These are phyloP conservation scores for Pseudognaphalium luteoalbum DNA, from an alignment of 129 eudicot genomes.

Conservation along the genomic window DNA sequence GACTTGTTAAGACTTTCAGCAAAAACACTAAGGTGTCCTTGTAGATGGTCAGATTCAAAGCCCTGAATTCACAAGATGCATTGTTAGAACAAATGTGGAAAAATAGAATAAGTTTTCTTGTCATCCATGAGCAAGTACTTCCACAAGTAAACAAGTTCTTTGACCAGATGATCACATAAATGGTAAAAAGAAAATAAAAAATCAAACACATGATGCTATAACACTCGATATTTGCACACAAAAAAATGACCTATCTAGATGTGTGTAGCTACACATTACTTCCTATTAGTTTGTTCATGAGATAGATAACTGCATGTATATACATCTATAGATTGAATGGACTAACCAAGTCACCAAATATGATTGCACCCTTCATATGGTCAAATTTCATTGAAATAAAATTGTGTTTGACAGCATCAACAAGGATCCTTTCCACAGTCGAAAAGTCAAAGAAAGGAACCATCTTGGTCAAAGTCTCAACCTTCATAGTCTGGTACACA, in stretches of 20 bases:
- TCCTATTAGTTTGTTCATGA: not conserved
- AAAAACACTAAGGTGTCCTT: constrained; percentile 51
- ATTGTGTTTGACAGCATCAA: constrained; percentile 65
- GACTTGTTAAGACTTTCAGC: constrained; percentile 60
- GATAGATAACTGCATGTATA: not conserved
- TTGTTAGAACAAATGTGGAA: not conserved
- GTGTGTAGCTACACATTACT: not conserved
- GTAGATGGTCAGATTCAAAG: constrained; percentile 63
- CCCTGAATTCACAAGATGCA: constrained; percentile 37
- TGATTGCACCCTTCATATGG: constrained; percentile 61
- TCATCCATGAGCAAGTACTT: not conserved
- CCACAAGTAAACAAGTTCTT: not conserved
- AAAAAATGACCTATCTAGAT: not conserved
- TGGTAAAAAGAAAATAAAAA: not conserved
- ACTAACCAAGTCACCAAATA: constrained; percentile 24
- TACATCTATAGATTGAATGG: not conserved
- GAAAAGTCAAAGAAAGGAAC: constrained; percentile 66
- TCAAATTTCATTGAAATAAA: constrained; percentile 70
- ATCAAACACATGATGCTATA: not conserved
- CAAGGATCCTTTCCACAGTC: constrained; percentile 62
- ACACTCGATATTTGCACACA: not conserved
- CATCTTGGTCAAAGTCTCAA: constrained; percentile 54
- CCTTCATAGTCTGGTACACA: constrained; percentile 65
- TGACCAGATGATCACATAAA: not conserved
- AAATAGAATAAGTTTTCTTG: no score